A percentile compares a stretch with the other conserved stretches of the same genome.
Conservation (phyloP, 768 basidiomycete species). For the Leccinum subtestaceum region DNA sequence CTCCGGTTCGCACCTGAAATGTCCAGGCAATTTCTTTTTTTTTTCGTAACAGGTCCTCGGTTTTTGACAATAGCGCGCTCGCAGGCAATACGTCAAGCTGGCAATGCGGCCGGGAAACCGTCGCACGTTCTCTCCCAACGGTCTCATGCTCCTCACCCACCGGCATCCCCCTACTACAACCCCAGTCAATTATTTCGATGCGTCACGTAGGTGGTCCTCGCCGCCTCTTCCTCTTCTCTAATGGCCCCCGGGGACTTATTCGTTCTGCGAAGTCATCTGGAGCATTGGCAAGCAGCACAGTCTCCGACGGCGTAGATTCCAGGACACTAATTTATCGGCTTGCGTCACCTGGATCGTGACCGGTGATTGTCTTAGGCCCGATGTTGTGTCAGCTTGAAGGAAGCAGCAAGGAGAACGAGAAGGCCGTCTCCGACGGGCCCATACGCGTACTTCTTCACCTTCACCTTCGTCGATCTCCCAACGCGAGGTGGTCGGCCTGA, state of each 20-base stretch:
- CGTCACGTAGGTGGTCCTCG: neutral
- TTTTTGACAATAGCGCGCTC: neutral
- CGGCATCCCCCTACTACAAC: neutral
- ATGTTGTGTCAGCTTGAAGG: neutral
- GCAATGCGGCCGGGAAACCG: neutral
- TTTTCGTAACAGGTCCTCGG: neutral
- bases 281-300: neutral
- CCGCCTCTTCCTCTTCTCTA: neutral
- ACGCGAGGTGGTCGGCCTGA: neutral
- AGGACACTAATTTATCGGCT: neutral
- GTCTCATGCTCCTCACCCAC: conserved; percentile 1
- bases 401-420: neutral
- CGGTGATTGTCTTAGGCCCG: neutral
- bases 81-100: neutral
- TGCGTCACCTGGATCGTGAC: neutral
- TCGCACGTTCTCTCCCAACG: neutral
- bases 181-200: neutral
- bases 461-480: neutral
- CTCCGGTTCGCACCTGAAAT: neutral
- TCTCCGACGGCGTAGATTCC: no score
- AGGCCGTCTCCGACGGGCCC: neutral
- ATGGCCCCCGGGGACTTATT: neutral
- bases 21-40: neutral
- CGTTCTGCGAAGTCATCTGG: neutral
- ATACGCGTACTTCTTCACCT: neutral